Percentiles rank a stretch among this genome's conserved stretches.
These are phyloP conservation scores for Suillus lakei DNA, from an alignment of 768 basidiomycete genomes.

Conservation along the genomic window DNA sequence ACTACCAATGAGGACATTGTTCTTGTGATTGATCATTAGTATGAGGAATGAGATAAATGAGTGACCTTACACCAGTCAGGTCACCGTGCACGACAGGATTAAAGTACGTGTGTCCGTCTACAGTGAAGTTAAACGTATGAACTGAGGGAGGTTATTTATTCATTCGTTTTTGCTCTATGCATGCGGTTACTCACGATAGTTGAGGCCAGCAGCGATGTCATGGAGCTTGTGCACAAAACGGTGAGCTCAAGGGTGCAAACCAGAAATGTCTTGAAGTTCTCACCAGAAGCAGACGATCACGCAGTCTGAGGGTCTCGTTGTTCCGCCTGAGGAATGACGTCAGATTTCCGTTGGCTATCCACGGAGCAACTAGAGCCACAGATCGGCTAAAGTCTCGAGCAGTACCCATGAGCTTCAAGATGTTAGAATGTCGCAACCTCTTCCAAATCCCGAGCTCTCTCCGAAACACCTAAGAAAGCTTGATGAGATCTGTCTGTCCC, in stretches of 20 bases:
- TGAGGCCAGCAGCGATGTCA: slow-evolving; percentile 2
- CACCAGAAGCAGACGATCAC: slow-evolving; percentile 21
- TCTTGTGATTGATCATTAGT: background rate
- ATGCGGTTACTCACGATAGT: background rate
- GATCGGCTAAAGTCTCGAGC: slow-evolving; percentile 24
- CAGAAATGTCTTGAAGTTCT: background rate
- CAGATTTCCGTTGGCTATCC: slow-evolving; percentile 19
- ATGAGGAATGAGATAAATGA: background rate
- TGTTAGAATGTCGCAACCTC: slow-evolving; percentile 21
- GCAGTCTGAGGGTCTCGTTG: slow-evolving; percentile 8
- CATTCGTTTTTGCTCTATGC: background rate
- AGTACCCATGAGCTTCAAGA: slow-evolving; percentile 21
- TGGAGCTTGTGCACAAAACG: background rate
- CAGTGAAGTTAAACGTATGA: background rate
- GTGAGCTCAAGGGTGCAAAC: background rate
- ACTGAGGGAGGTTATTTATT: too few relatives aligned
- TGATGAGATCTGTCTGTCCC: too few relatives aligned
- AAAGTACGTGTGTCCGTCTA: background rate
- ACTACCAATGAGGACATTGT: slow-evolving; percentile 38
- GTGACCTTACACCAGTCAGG: slow-evolving; percentile 9
- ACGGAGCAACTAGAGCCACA: slow-evolving; percentile 25
- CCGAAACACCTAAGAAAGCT: too few relatives aligned
- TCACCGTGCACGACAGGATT: slow-evolving; percentile 6
- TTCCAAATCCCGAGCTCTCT: too few relatives aligned
- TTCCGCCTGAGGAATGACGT: slow-evolving; percentile 15